Percentiles rank a stretch among this genome's conserved stretches.
Evolutionary conservation across 257 asterid species (phyloP).

Genomic region (Fraxinus quadrangulata): DNA sequence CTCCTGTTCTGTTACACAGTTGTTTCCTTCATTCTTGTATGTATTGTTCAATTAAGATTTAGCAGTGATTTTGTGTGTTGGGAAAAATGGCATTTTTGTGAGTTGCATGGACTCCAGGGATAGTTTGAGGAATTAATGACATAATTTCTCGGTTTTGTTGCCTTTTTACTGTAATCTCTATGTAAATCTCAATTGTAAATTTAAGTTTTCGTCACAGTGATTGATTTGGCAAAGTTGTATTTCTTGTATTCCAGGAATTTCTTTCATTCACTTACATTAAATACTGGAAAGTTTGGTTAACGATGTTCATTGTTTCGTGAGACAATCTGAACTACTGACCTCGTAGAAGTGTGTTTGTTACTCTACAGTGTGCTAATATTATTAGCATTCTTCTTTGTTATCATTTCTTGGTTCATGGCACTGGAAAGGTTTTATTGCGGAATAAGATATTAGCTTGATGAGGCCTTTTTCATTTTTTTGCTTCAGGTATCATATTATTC

Average conservation of each 20-base stretch:
- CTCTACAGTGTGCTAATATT: background rate
- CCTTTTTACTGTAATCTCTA: background rate
- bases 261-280: background rate
- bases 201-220: background rate
- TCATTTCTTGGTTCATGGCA: background rate
- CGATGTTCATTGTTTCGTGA: background rate
- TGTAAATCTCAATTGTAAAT: conserved; percentile 8
- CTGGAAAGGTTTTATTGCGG: background rate
- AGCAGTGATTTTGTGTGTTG: conserved; percentile 15
- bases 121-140: conserved; percentile 13
- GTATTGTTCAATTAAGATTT: conserved; percentile 12
- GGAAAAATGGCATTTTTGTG: background rate
- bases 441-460: conserved; percentile 1
- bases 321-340: background rate
- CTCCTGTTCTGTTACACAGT: background rate
- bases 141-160: background rate
- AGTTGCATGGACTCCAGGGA: background rate
- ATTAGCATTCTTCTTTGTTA: conserved; percentile 3
- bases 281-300: background rate
- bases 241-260: background rate
- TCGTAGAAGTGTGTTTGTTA: background rate
- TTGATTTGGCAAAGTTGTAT: background rate
- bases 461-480: conserved; percentile 13
- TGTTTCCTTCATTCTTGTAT: background rate
- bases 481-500: conserved; percentile 71